Evolutionary conservation across 192 early-diverging fungal species (phyloP).

Genomic region (Lobosporangium transversale): DNA sequence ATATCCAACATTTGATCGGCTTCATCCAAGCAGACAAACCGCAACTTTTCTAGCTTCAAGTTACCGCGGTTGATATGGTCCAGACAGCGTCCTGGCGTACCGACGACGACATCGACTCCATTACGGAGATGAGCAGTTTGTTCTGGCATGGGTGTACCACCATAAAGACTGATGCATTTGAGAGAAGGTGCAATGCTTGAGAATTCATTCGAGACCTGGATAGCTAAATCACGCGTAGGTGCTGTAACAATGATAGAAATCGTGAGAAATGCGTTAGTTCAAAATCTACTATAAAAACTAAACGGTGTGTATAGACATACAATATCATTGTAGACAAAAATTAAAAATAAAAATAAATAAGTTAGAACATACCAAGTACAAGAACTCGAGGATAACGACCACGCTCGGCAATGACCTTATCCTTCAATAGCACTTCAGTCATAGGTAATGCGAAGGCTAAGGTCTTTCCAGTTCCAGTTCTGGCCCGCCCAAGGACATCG

Average conservation of each 20-base stretch:
- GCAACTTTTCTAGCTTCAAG: slow-evolving; percentile 71
- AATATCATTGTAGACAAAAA: not conserved
- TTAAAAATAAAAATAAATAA: too few species aligned
- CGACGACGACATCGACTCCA: slow-evolving; percentile 82
- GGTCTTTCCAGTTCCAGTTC: slow-evolving; percentile 86
- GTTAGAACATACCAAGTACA: slow-evolving; percentile 60
- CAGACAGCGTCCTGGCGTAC: slow-evolving; percentile 84
- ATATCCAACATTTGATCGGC: slow-evolving; percentile 87
- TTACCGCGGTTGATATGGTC: slow-evolving; percentile 88
- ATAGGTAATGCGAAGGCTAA: slow-evolving; percentile 86
- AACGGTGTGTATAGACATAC: not conserved
- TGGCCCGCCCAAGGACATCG: slow-evolving; percentile 77
- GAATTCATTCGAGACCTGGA: slow-evolving; percentile 88
- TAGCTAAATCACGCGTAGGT: slow-evolving; percentile 90
- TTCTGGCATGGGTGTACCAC: slow-evolving; percentile 87
- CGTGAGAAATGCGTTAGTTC: slow-evolving; percentile 29
- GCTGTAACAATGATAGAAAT: slow-evolving; percentile 59
- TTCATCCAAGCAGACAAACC: slow-evolving; percentile 79
- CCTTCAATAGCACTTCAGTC: slow-evolving; percentile 67
- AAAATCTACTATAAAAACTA: too few species aligned
- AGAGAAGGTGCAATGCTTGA: slow-evolving; percentile 71
- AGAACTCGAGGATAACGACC: slow-evolving; percentile 63
- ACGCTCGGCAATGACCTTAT: slow-evolving; percentile 41
- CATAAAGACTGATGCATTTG: slow-evolving; percentile 80
- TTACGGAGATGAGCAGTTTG: slow-evolving; percentile 82